Percentiles rank a stretch among this genome's conserved stretches.
Evolutionary conservation across 176 grass and related monocot species (phyloP).

Genomic region (Thalia dealbata): DNA sequence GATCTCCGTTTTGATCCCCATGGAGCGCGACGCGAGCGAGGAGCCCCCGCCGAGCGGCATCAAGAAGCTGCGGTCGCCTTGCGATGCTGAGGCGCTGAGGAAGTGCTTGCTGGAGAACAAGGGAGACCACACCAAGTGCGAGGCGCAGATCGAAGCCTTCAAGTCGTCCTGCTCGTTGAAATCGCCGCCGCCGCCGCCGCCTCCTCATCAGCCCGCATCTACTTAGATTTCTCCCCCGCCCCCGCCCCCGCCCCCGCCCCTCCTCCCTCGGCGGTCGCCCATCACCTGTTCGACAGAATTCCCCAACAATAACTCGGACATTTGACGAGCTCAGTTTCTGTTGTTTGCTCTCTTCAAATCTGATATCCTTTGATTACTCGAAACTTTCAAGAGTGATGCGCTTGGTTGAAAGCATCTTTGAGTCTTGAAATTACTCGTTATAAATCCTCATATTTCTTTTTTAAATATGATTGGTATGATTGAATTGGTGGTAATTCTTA

Average conservation of each 20-base stretch:
- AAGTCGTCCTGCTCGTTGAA: conserved; percentile 61
- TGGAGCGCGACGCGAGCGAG: neutral
- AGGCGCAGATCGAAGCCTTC: conserved; percentile 80
- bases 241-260: neutral
- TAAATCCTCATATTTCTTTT: no score
- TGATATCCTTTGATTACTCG: no score
- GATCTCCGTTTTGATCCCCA: neutral
- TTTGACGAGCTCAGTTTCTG: no score
- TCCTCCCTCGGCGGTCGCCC: neutral
- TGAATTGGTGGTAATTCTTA: no score
- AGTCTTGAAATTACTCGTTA: no score
- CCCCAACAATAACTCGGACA: neutral
- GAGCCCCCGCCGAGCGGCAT: neutral
- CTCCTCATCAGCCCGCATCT: neutral
- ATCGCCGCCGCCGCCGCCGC: conserved; percentile 15
- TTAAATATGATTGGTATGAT: no score
- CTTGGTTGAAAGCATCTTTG: no score
- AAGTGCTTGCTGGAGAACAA: conserved; percentile 86
- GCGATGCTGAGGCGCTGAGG: conserved; percentile 55
- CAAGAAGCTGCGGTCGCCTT: conserved; percentile 31
- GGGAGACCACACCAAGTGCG: conserved; percentile 63
- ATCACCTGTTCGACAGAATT: neutral
- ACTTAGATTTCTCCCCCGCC: neutral
- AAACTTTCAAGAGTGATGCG: no score
- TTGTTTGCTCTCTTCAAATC: no score